Percentiles rank a stretch among this genome's conserved stretches.
phyloP scores from a whole-genome alignment of 495 filamentous ascomycete species.

The Poronia punctata region DNA sequence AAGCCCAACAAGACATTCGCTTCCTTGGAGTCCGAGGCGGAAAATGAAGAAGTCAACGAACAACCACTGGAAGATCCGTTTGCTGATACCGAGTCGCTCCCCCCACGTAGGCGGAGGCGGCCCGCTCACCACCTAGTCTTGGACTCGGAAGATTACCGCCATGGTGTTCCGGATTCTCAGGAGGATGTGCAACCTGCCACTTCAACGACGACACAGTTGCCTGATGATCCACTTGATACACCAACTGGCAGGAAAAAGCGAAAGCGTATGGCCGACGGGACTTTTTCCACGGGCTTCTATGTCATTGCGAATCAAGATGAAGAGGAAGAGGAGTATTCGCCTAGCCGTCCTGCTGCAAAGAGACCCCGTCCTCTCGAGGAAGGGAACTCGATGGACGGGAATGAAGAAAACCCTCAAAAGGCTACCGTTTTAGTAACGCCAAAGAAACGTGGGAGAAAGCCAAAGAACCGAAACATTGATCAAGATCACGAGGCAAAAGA shows the following conservation, averaged over 20 bases:
- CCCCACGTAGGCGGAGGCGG: constrained; percentile 20
- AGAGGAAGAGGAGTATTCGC: constrained; percentile 2
- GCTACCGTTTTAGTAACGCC: constrained; percentile 4
- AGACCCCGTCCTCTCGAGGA: constrained; percentile 11
- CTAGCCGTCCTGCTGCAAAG: neutral
- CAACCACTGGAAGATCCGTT: constrained; percentile 19
- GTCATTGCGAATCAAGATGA: neutral
- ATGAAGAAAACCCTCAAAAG: constrained; percentile 7
- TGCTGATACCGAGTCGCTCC: constrained; percentile 9
- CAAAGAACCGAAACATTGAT: constrained; percentile 16
- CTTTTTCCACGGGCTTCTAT: constrained; percentile 4
- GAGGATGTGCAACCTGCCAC: constrained; percentile 14
- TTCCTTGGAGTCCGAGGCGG: constrained; percentile 16
- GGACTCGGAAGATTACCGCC: constrained; percentile 20
- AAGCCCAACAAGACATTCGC: constrained; percentile 25
- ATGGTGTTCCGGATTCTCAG: constrained; percentile 15
- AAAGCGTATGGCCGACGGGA: constrained; percentile 11
- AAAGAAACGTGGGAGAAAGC: constrained; percentile 19
- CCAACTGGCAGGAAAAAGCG: constrained; percentile 13
- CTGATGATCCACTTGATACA: constrained; percentile 7
- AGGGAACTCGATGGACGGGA: constrained; percentile 8
- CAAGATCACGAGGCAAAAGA: constrained; percentile 3
- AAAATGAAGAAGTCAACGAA: constrained; percentile 16
- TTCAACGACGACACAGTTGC: constrained; percentile 6
- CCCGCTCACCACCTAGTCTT: constrained; percentile 8